phyloP scores from a whole-genome alignment of 768 basidiomycete genomes.

The Asterophora parasitica region DNA sequence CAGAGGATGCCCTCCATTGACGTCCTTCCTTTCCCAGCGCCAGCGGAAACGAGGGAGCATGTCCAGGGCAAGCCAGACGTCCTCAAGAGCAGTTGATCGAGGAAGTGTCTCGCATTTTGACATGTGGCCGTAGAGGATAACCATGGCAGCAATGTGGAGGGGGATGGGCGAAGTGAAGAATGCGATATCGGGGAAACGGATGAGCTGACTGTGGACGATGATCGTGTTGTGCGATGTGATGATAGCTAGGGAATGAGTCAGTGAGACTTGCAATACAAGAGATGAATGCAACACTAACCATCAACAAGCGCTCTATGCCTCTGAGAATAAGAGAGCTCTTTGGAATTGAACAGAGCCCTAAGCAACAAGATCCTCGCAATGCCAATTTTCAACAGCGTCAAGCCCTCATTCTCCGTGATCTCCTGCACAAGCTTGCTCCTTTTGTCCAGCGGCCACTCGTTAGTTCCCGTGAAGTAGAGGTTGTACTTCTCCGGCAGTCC shows the following conservation, averaged over 20 bases:
- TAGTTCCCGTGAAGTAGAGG: constrained; percentile 72
- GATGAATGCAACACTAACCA: constrained; percentile 40
- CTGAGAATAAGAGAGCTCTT: constrained; percentile 60
- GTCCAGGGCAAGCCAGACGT: constrained; percentile 83
- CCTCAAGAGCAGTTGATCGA: constrained; percentile 65
- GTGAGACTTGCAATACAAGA: background rate
- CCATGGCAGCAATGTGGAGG: constrained; percentile 87
- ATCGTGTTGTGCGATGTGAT: constrained; percentile 86
- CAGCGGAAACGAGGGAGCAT: constrained; percentile 87
- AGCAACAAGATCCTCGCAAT: constrained; percentile 76
- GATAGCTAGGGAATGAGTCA: constrained; percentile 46
- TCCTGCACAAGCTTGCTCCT: constrained; percentile 62
- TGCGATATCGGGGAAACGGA: constrained; percentile 78
- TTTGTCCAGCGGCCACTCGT: constrained; percentile 66
- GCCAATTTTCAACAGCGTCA: constrained; percentile 79
- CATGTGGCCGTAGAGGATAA: constrained; percentile 85
- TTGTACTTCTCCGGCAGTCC: constrained; percentile 69
- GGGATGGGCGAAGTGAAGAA: constrained; percentile 90
- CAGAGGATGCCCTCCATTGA: constrained; percentile 76
- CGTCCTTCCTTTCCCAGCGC: constrained; percentile 87
- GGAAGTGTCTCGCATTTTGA: constrained; percentile 67
- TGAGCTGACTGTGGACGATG: constrained; percentile 77
- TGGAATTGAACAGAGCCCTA: constrained; percentile 74
- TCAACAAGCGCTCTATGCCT: constrained; percentile 72
- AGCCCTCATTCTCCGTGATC: constrained; percentile 75